phyloP scores from a whole-genome alignment of 1,284 basidiomycete species.

The Caloboletus inedulis region DNA sequence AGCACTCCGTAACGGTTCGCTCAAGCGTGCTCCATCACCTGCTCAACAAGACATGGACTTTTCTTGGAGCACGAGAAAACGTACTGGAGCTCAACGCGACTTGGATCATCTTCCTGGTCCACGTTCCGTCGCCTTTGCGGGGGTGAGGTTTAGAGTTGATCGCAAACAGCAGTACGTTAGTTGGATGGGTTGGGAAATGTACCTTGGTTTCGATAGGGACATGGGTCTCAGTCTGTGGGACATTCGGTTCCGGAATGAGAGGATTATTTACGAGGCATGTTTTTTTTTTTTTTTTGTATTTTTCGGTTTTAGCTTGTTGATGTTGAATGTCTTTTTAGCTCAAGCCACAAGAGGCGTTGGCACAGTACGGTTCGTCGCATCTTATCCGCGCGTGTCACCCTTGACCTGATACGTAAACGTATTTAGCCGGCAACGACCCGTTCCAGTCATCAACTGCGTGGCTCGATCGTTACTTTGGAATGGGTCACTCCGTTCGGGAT shows the following conservation, averaged over 20 bases:
- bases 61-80: constrained; percentile 50
- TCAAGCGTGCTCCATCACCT: constrained; percentile 39
- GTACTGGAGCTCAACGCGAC: constrained; percentile 42
- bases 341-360: constrained; percentile 57
- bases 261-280: constrained; percentile 60
- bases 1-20: constrained; percentile 53
- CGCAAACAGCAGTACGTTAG: constrained; percentile 49
- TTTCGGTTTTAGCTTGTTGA: not conserved
- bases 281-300: not conserved
- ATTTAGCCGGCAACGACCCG: constrained; percentile 58
- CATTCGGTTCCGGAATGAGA: constrained; percentile 56
- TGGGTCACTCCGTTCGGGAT: constrained; percentile 53
- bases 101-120: constrained; percentile 63
- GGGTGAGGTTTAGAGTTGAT: constrained; percentile 58
- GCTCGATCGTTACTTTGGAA: constrained; percentile 65
- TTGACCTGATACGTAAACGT: not conserved
- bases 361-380: constrained; percentile 50
- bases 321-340: constrained; percentile 36
- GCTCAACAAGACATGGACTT: constrained; percentile 30
- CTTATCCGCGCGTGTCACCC: not conserved
- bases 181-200: constrained; percentile 66
- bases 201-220: constrained; percentile 60
- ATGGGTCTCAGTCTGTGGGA: constrained; percentile 70
- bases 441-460: constrained; percentile 61
- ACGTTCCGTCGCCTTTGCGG: constrained; percentile 55